phyloP scores from a whole-genome alignment of 2,329 filamentous ascomycete species.

The Herpotrichia juniperi region DNA sequence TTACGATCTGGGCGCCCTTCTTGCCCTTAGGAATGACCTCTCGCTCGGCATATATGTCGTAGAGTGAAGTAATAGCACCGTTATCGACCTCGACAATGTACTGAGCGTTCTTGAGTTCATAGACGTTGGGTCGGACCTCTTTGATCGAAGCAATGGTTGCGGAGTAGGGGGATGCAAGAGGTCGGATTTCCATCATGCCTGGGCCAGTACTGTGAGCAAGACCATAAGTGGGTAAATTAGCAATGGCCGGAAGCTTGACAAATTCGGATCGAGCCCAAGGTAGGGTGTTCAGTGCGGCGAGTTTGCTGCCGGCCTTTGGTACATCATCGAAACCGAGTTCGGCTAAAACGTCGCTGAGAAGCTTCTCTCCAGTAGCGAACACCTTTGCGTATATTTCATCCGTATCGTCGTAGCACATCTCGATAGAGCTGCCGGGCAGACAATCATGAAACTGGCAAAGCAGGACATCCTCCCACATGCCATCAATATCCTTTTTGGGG shows the following conservation, averaged over 20 bases:
- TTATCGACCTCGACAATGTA: slow-evolving; percentile 74
- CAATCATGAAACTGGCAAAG: slow-evolving; percentile 99
- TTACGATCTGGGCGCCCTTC: slow-evolving; percentile 88
- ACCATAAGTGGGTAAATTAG: slow-evolving; percentile 40
- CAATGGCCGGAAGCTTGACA: slow-evolving; percentile 61
- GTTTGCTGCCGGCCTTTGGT: slow-evolving; percentile 49
- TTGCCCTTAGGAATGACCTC: slow-evolving; percentile 75
- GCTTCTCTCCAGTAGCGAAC: slow-evolving; percentile 75
- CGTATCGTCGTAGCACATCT: slow-evolving; percentile 98
- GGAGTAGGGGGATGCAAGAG: slow-evolving; percentile 29
- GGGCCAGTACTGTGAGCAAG: slow-evolving; percentile 53
- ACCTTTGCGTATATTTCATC: slow-evolving; percentile 86
- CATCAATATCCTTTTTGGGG: slow-evolving; percentile 90
- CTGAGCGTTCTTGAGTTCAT: slow-evolving; percentile 79
- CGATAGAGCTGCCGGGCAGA: slow-evolving; percentile 90
- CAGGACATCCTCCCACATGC: slow-evolving; percentile 92
- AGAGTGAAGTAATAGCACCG: slow-evolving; percentile 83
- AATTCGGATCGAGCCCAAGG: slow-evolving; percentile 83
- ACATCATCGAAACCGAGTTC: slow-evolving; percentile 68
- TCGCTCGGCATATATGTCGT: slow-evolving; percentile 73
- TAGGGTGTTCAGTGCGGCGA: slow-evolving; percentile 80
- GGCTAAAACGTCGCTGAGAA: slow-evolving; percentile 72
- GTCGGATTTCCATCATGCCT: slow-evolving; percentile 48
- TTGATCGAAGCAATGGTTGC: slow-evolving; percentile 53
- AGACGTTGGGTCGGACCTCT: slow-evolving; percentile 65